These are phyloP conservation scores for Xerocomellus amylosporus DNA, from an alignment of 768 basidiomycete species.

Conservation along the genomic window DNA sequence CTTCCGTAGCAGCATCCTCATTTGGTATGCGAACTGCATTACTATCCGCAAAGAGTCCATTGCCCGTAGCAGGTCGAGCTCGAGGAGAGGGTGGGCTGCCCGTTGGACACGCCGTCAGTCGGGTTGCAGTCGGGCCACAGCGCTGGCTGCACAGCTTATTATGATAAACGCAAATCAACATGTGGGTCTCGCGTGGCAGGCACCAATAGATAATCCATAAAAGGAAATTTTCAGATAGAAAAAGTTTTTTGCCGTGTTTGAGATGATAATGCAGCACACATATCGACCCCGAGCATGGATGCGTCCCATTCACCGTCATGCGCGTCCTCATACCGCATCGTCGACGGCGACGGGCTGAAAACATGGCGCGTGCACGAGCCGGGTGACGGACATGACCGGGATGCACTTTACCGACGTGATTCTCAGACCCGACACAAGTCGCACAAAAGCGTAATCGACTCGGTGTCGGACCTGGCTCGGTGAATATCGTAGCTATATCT, in stretches of 20 bases:
- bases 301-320: neutral
- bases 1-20: slow-evolving; percentile 15
- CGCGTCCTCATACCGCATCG: neutral
- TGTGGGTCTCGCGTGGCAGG: slow-evolving; percentile 13
- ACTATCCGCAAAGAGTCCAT: neutral
- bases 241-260: slow-evolving; percentile 10
- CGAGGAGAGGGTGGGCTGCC: neutral
- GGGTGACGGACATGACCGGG: slow-evolving; percentile 1
- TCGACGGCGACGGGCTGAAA: neutral
- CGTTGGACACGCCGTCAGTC: too few relatives aligned
- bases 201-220: slow-evolving; percentile 14
- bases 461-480: slow-evolving; percentile 41
- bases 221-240: slow-evolving; percentile 14
- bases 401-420: slow-evolving; percentile 6
- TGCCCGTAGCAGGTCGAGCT: neutral
- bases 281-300: slow-evolving; percentile 29
- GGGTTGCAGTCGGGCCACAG: too few relatives aligned
- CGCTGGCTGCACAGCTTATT: slow-evolving; percentile 14
- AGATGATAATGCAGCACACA: neutral
- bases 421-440: slow-evolving; percentile 15
- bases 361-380: neutral
- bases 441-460: slow-evolving; percentile 34
- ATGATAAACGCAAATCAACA: slow-evolving; percentile 16
- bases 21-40: slow-evolving; percentile 11
- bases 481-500: slow-evolving; percentile 32